Conservation (phyloP, 352 stramenopile genomes). For the Pythium oligandrum region DNA sequence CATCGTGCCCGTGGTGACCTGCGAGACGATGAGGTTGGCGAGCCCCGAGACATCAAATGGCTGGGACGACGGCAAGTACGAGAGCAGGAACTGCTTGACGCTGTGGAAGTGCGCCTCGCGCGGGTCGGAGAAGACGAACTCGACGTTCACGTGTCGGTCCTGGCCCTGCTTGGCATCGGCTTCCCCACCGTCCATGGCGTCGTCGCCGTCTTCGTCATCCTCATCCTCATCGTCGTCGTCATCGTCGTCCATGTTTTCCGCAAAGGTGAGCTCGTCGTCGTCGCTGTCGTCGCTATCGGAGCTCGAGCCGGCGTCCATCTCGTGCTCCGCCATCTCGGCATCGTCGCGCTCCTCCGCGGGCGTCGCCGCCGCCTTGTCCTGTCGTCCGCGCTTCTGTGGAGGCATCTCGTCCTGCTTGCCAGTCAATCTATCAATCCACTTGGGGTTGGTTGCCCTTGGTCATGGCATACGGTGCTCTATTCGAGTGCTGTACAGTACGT, state of each 20-base stretch:
- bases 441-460: slow-evolving; percentile 7
- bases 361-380: slow-evolving; percentile 19
- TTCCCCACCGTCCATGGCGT: slow-evolving; percentile 17
- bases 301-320: slow-evolving; percentile 11
- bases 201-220: slow-evolving; percentile 49
- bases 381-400: slow-evolving; percentile 29
- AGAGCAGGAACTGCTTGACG: slow-evolving; percentile 79
- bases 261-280: slow-evolving; percentile 64
- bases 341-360: slow-evolving; percentile 27
- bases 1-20: slow-evolving; percentile 75
- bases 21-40: slow-evolving; percentile 65
- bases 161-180: not conserved
- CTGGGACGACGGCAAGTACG: slow-evolving; percentile 68
- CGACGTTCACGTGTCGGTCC: slow-evolving; percentile 53
- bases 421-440: too few species aligned
- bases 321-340: slow-evolving; percentile 45
- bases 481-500: slow-evolving; percentile 1
- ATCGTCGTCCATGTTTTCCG: slow-evolving; percentile 26
- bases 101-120: slow-evolving; percentile 81
- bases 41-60: slow-evolving; percentile 81
- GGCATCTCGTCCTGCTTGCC: slow-evolving; percentile 13
- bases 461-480: not conserved
- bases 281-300: slow-evolving; percentile 20
- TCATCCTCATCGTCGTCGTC: slow-evolving; percentile 52
- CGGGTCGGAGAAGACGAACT: slow-evolving; percentile 83